Percentiles rank a stretch among this genome's conserved stretches.
These are phyloP conservation scores for Candida xyloterini DNA, from an alignment of 805 yeast species.

Conservation along the genomic window DNA sequence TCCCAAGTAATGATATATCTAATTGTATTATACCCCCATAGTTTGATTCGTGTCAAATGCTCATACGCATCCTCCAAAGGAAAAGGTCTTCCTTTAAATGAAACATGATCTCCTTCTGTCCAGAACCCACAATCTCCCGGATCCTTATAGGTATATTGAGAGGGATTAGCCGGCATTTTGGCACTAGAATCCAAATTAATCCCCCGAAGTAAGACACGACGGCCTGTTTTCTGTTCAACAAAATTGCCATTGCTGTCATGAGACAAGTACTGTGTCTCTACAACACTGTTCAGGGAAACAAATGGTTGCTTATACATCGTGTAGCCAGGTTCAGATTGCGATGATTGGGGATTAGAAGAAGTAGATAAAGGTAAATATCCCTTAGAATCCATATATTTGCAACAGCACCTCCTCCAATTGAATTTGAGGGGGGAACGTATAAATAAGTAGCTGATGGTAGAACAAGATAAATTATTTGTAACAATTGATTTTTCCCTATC, in stretches of 20 bases:
- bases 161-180: slow-evolving; percentile 65
- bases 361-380: slow-evolving; percentile 17
- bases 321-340: neutral
- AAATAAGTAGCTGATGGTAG: slow-evolving; percentile 1
- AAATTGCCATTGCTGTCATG: slow-evolving; percentile 56
- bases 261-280: slow-evolving; percentile 22
- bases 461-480: slow-evolving; percentile 4
- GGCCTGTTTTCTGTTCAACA: slow-evolving; percentile 46
- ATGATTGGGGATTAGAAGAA: neutral
- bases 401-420: slow-evolving; percentile 1
- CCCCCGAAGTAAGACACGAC: slow-evolving; percentile 69
- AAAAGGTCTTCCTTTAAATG: slow-evolving; percentile 84
- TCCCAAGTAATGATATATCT: slow-evolving; percentile 87
- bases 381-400: slow-evolving; percentile 12
- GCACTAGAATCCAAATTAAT: slow-evolving; percentile 75
- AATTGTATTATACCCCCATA: slow-evolving; percentile 79
- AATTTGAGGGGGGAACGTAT: neutral
- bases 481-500: slow-evolving; percentile 8
- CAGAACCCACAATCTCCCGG: slow-evolving; percentile 48
- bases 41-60: slow-evolving; percentile 68
- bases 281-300: slow-evolving; percentile 15
- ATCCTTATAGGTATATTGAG: slow-evolving; percentile 38
- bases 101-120: slow-evolving; percentile 64
- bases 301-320: slow-evolving; percentile 17
- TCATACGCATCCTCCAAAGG: slow-evolving; percentile 66